Evolutionary conservation across 495 filamentous ascomycete genomes (phyloP).

Genomic region (Clavariopsis aquatica): DNA sequence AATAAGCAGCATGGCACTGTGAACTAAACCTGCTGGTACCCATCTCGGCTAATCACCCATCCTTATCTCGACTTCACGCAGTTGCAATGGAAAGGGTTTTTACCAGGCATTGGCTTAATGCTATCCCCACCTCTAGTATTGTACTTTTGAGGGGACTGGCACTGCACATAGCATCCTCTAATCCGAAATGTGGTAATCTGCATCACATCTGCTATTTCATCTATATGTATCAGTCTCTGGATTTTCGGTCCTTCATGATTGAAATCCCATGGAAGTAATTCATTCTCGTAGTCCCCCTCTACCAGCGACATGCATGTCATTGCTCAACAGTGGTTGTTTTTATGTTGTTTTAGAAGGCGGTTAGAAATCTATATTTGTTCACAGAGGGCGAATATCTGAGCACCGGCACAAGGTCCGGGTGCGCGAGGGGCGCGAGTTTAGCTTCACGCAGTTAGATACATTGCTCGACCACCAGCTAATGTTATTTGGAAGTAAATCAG

Average conservation of each 20-base stretch:
- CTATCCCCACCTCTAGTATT: too few species aligned
- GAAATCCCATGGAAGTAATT: too few species aligned
- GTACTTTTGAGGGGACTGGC: too few species aligned
- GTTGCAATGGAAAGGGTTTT: too few species aligned
- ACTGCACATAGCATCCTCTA: too few species aligned
- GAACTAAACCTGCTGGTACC: neutral
- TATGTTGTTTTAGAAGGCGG: neutral
- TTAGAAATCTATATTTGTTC: neutral
- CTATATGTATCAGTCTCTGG: too few species aligned
- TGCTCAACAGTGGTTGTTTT: too few species aligned
- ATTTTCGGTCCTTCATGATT: too few species aligned
- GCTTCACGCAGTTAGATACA: neutral
- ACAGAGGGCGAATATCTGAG: neutral
- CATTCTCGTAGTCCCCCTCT: neutral
- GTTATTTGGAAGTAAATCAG: neutral
- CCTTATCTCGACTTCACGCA: neutral
- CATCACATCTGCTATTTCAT: too few species aligned
- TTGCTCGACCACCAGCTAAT: neutral
- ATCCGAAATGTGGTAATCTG: too few species aligned
- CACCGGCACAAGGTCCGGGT: neutral
- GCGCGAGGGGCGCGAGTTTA: neutral
- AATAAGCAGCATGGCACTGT: neutral
- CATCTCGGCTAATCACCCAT: neutral
- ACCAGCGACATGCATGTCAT: too few species aligned
- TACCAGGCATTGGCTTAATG: too few species aligned